These are phyloP conservation scores for Debaryomycetaceae sp. DNA, from an alignment of 1,139 yeast species.

Conservation along the genomic window DNA sequence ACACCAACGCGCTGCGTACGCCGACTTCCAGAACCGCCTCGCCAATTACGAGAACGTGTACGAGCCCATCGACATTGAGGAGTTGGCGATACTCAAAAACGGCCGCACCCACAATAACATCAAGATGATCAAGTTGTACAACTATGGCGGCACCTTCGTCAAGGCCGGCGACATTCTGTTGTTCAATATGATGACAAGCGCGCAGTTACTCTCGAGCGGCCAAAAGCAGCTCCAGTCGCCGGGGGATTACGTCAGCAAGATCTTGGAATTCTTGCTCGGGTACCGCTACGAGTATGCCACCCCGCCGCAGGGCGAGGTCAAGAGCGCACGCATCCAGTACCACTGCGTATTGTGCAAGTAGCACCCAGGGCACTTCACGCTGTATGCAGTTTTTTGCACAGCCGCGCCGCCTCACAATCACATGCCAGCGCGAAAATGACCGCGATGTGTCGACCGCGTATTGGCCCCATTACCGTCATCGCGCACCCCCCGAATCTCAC, in stretches of 20 bases:
- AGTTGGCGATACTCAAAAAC: slow-evolving; percentile 53
- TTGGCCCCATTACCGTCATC: too few relatives aligned
- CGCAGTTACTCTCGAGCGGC: slow-evolving; percentile 7
- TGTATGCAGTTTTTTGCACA: slow-evolving; percentile 1
- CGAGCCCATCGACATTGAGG: slow-evolving; percentile 63
- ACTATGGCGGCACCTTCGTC: slow-evolving; percentile 9
- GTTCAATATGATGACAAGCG: slow-evolving; percentile 8
- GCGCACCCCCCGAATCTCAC: too few relatives aligned
- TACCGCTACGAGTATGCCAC: slow-evolving; percentile 9
- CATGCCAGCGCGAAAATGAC: background rate
- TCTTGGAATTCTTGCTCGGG: slow-evolving; percentile 8
- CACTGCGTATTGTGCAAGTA: slow-evolving; percentile 7
- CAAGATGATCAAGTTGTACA: slow-evolving; percentile 59
- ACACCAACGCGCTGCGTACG: slow-evolving; percentile 9
- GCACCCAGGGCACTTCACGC: background rate
- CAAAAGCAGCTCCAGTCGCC: slow-evolving; percentile 8
- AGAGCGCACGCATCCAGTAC: slow-evolving; percentile 7
- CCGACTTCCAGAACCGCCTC: slow-evolving; percentile 71
- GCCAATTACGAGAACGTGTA: slow-evolving; percentile 68
- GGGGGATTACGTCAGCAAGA: slow-evolving; percentile 8
- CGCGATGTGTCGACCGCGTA: background rate
- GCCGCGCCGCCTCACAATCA: background rate
- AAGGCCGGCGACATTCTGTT: slow-evolving; percentile 8
- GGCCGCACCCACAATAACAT: slow-evolving; percentile 24
- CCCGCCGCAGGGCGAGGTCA: slow-evolving; percentile 5